Evolutionary conservation across 148 eudicot species (phyloP).

Genomic region (Rhododendron vialii): DNA sequence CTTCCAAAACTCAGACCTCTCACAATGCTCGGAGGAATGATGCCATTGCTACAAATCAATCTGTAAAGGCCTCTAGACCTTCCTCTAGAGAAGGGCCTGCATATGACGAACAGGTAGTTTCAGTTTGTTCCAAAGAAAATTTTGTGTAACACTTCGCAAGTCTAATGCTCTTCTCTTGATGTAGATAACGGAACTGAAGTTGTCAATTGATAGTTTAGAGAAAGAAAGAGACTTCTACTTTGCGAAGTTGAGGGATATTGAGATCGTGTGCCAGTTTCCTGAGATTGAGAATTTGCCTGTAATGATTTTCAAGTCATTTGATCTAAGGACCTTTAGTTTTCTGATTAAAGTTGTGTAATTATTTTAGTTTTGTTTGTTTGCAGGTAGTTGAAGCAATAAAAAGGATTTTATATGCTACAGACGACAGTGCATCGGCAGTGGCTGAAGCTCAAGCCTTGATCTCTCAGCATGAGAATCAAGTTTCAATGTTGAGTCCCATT

Average conservation of each 20-base stretch:
- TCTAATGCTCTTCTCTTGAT: slow-evolving; percentile 10
- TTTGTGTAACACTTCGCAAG: neutral
- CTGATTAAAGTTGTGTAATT: neutral
- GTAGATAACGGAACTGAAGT: slow-evolving; percentile 85
- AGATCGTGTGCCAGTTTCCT: slow-evolving; percentile 80
- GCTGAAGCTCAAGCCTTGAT: slow-evolving; percentile 73
- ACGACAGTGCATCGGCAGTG: slow-evolving; percentile 60
- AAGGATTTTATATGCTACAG: slow-evolving; percentile 66
- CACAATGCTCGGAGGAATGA: slow-evolving; percentile 57
- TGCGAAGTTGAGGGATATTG: slow-evolving; percentile 81
- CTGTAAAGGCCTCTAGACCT: slow-evolving; percentile 55
- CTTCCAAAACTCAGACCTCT: slow-evolving; percentile 41
- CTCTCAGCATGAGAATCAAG: slow-evolving; percentile 40
- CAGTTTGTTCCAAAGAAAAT: neutral
- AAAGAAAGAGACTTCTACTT: slow-evolving; percentile 96
- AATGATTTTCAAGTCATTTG: slow-evolving; percentile 14
- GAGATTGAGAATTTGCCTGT: slow-evolving; percentile 65
- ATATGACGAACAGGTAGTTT: slow-evolving; percentile 63
- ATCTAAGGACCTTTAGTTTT: neutral
- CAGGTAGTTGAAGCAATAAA: slow-evolving; percentile 74
- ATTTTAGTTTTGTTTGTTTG: neutral
- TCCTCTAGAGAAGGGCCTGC: slow-evolving; percentile 38
- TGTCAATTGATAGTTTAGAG: slow-evolving; percentile 79
- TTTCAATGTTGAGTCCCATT: slow-evolving; percentile 27
- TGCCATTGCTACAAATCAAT: slow-evolving; percentile 30